Evolutionary conservation across 805 yeast species (phyloP).

Genomic region (Ogataea allantospora): DNA sequence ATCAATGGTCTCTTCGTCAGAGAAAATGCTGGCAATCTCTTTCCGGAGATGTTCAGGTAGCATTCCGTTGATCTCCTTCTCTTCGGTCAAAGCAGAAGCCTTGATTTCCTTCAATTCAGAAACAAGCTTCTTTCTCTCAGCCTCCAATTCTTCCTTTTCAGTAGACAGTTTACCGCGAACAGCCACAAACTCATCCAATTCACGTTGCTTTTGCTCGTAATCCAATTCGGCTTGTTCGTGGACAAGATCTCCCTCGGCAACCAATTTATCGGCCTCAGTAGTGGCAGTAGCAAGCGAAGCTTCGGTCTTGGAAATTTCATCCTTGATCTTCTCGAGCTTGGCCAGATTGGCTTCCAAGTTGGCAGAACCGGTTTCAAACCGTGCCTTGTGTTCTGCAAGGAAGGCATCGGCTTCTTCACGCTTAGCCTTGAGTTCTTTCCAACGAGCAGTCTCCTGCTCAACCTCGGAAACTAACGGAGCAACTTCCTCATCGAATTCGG

Average conservation of each 20-base stretch:
- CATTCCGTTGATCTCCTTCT: conserved; percentile 45
- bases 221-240: conserved; percentile 30
- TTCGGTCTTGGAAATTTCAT: conserved; percentile 40
- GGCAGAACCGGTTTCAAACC: conserved; percentile 42
- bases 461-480: conserved; percentile 56
- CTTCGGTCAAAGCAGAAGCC: conserved; percentile 39
- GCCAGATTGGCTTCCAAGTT: conserved; percentile 43
- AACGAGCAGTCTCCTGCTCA: conserved; percentile 46
- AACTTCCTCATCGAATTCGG: conserved; percentile 51
- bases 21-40: conserved; percentile 27
- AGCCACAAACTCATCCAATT: conserved; percentile 29
- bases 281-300: conserved; percentile 37
- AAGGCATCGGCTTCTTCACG: conserved; percentile 47
- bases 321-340: conserved; percentile 43
- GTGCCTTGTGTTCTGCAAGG: conserved; percentile 41
- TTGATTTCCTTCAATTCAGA: conserved; percentile 37
- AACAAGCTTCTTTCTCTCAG: conserved; percentile 38
- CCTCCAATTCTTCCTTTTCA: conserved; percentile 41
- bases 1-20: conserved; percentile 31
- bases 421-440: conserved; percentile 49
- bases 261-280: conserved; percentile 30
- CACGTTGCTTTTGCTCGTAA: conserved; percentile 29
- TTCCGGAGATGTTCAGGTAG: conserved; percentile 53
- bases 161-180: conserved; percentile 39
- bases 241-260: conserved; percentile 26